phyloP scores from a whole-genome alignment of 805 yeast species.

The Citeromyces nyonsensis region DNA sequence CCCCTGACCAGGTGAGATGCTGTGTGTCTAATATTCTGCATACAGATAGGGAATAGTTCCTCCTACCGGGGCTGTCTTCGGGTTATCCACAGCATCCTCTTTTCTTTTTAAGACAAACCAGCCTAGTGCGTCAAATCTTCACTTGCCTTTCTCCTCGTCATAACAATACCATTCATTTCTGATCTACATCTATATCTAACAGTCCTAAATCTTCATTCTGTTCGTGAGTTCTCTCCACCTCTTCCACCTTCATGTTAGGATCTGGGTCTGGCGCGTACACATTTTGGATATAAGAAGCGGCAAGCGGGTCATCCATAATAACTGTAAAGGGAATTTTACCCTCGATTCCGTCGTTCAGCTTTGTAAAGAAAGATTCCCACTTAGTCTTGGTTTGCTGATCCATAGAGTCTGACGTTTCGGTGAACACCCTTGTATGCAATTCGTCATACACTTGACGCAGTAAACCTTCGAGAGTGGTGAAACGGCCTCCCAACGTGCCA shows the following conservation, averaged over 20 bases:
- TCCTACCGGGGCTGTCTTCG: too few species aligned
- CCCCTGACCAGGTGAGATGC: too few species aligned
- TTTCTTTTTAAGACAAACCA: too few species aligned
- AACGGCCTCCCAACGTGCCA: conserved; percentile 96
- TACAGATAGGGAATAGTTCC: too few species aligned
- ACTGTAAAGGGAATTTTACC: conserved; percentile 79
- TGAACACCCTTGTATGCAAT: conserved; percentile 69
- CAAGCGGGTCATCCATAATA: conserved; percentile 86
- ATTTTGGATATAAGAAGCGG: conserved; percentile 90
- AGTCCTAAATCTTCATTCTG: conserved; percentile 91
- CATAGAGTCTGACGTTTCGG: conserved; percentile 87
- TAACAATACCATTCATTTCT: not conserved
- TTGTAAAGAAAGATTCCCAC: conserved; percentile 71
- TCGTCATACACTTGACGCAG: conserved; percentile 82
- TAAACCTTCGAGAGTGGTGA: conserved; percentile 93
- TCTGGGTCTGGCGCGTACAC: conserved; percentile 98
- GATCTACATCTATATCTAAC: conserved; percentile 22
- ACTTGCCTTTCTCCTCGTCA: not conserved
- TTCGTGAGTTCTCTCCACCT: conserved; percentile 74
- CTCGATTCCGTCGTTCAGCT: conserved; percentile 60
- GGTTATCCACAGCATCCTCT: too few species aligned
- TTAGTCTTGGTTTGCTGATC: conserved; percentile 57
- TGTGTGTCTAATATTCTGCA: too few species aligned
- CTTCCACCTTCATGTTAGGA: conserved; percentile 89
- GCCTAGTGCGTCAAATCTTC: too few species aligned